Base-by-base conservation (phyloP, 1,139 yeast genomes). In the Lodderomyces beijingensis region DNA sequence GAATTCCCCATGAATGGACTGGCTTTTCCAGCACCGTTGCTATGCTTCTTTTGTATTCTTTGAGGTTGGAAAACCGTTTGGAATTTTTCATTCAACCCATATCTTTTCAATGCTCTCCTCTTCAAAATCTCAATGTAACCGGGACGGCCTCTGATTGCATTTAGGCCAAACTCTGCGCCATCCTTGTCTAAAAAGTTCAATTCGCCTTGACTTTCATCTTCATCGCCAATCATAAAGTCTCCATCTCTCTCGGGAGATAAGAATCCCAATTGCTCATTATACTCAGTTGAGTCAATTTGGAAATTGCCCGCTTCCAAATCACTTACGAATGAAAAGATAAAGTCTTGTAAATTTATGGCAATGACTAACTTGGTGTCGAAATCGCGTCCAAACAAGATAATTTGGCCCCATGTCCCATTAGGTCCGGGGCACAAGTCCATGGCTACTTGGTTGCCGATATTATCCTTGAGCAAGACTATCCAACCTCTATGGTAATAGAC, bases 391-490 rank as follows among this genome's bases (percentile, higher is more conserved):
- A 72, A 78, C 27, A 77, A 53, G 37, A 78, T 77, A 12, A 78
- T 58, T 53, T 78, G 85, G 16, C 85, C 84, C 70, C 77, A 67
- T 41, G 54, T 55, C 28, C 85, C 85, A 21, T 55, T 59, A 16
- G 79, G 74, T 3, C 81, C 82, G 0, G 85, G 84, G 2, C 77
- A 70, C 34, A 78, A 59, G 54, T 78, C 85, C 29, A 78, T 48
- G 2, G 81, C 85, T 38, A 78, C 59, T 52, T 76, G 75, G 48
- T 78, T 78, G 26, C 85, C 85, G 36, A 60, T 67, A 34, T 62
- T 66, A 51, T 78, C 85, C 44, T 69, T 73, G 18, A 72, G 66
- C 35, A 78, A 52, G 7, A 82, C 80, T 32, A 78, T 60, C 85
- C 84, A 78, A 5, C 76, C 71, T 33, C 70, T 69, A 48, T 76